Evolutionary conservation across 768 basidiomycete species (phyloP), one percentile per base, ranked within the genome.

Genomic region (Hypholoma fasciculare): DNA sequence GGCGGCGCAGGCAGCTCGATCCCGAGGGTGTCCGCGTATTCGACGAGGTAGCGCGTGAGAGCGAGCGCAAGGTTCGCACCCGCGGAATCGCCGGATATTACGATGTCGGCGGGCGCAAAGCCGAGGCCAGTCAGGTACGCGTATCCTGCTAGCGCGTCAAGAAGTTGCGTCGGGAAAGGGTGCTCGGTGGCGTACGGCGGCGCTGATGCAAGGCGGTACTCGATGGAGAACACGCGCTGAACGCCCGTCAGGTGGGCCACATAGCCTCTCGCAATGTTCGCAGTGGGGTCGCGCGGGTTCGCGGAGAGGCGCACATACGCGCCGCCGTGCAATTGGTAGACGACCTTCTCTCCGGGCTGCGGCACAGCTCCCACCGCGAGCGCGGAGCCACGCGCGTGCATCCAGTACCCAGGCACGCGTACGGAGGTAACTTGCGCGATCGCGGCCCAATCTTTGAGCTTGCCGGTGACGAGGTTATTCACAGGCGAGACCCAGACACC

Each of bases 111-210:
- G 0, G 89, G 82, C 1, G 75, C 61, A 67, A 90, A 86, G 0
- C 84, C 82, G 26, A 87, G 72, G 8, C 65, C 72, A 49, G 88
- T 76, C 19, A 92, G 85, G 68, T 92, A 87, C 47, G 79, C 72
- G 69, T 92, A 94, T 7, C 87, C 90, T 1, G 88, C 82, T 9
- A 93, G 71, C 2, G 84, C 85, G 65, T 94, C 91, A 13, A 94
- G 72, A 0, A 94, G 76, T 17, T 88, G 88, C 0, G 87, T 77
- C 0, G 92, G 92, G 75, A 94, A 94, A 7, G 89, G 81, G 59
- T 86, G 76, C 4, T 71, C 71, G 12, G 75, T 69, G 27, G 67
- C 59, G 64, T 72, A 72, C 26, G 83, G 78, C 49, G 73, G 67
- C 12, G 71, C 67, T 6, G 82, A 72, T 39, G 84, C 82, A 44